These are phyloP conservation scores for Dendrobium huoshanense DNA, from an alignment of 106 monocot genomes.

Conservation along the genomic window DNA sequence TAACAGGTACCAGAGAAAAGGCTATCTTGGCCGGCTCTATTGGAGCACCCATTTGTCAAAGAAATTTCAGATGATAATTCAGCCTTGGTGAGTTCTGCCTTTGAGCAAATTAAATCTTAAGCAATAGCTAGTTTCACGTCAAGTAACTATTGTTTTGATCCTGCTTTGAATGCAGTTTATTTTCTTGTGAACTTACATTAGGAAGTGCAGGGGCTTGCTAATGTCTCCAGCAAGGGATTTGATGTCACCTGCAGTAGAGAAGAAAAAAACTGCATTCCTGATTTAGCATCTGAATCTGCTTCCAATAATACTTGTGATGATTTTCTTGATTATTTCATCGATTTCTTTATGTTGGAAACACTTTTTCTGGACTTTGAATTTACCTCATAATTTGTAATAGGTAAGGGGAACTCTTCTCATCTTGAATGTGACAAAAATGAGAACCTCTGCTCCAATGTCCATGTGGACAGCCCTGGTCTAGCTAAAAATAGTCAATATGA, in stretches of 20 bases:
- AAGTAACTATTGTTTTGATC: background rate
- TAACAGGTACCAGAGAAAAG: conserved; percentile 76
- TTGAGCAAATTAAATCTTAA: conserved; percentile 1
- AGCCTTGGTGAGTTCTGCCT: conserved; percentile 33
- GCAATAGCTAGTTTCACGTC: background rate
- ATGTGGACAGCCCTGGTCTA: conserved; percentile 12
- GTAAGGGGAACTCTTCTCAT: conserved; percentile 19
- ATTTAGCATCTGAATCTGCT: conserved; percentile 14
- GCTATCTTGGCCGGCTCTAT: conserved; percentile 81
- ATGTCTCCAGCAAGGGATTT: conserved; percentile 34
- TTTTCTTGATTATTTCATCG: background rate
- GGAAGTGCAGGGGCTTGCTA: conserved; percentile 28
- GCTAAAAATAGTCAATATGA: conserved; percentile 18
- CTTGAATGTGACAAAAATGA: conserved; percentile 24
- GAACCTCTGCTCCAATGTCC: background rate
- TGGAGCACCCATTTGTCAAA: conserved; percentile 97
- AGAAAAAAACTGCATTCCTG: conserved; percentile 15
- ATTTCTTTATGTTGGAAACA: background rate
- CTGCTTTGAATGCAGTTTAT: background rate
- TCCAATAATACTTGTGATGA: conserved; percentile 12
- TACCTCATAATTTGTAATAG: conserved; percentile 24
- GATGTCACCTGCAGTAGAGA: conserved; percentile 34
- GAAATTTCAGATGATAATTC: conserved; percentile 48
- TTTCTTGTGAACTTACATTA: conserved; percentile 15
- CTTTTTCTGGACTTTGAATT: background rate